A percentile compares a stretch with the other conserved stretches of the same genome.
phyloP scores from a whole-genome alignment of 208 protist species.

The Novymonas esmeraldas region DNA sequence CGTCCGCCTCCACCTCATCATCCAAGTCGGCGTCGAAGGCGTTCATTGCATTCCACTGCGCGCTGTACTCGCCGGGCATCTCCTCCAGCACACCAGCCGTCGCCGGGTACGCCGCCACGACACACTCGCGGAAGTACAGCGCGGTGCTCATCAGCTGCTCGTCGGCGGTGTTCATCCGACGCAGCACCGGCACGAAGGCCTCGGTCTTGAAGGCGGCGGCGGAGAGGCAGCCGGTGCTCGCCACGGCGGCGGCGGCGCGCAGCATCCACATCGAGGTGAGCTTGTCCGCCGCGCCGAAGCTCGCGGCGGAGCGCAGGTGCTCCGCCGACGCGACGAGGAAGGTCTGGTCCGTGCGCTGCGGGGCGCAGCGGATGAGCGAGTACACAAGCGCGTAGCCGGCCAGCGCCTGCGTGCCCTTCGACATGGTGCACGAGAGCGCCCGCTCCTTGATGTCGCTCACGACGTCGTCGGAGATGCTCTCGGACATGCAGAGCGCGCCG shows the following conservation, averaged over 20 bases:
- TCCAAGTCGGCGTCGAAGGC: conserved; percentile 90
- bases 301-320: conserved; percentile 54
- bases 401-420: conserved; percentile 64
- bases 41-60: conserved; percentile 63
- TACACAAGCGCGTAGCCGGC: conserved; percentile 81
- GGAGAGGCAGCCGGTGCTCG: conserved; percentile 52
- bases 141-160: conserved; percentile 83
- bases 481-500: conserved; percentile 82
- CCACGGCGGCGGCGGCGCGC: conserved; percentile 77
- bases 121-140: conserved; percentile 77
- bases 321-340: conserved; percentile 72
- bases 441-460: conserved; percentile 76
- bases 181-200: conserved; percentile 67
- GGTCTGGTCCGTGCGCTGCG: conserved; percentile 56
- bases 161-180: conserved; percentile 62
- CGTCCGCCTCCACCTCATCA: conserved; percentile 83
- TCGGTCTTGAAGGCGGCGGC: conserved; percentile 52
- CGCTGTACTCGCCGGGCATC: conserved; percentile 56
- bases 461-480: conserved; percentile 67
- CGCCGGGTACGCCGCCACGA: conserved; percentile 53
- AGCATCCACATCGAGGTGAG: conserved; percentile 83
- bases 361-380: conserved; percentile 61
- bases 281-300: conserved; percentile 67
- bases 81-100: conserved; percentile 36
- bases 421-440: conserved; percentile 56